phyloP scores from a whole-genome alignment of 2,329 filamentous ascomycete genomes.

The Botrytis hyacinthi region DNA sequence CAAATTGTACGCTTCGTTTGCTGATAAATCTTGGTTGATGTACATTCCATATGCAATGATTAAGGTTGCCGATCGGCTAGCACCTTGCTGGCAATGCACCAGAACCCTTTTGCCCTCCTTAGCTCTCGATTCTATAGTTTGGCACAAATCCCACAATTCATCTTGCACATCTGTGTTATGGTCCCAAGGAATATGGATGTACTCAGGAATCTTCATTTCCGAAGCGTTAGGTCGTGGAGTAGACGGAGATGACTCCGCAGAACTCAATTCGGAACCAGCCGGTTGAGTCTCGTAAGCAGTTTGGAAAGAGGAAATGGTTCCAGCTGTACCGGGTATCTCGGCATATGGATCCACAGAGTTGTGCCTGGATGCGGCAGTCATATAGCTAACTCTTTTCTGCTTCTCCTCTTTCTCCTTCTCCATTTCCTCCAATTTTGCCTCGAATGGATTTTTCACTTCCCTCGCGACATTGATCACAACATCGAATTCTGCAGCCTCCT shows the following conservation, averaged over 20 bases:
- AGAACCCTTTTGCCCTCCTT: slow-evolving; percentile 74
- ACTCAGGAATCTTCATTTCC: slow-evolving; percentile 62
- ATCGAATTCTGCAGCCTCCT: slow-evolving; percentile 75
- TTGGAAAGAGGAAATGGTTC: slow-evolving; percentile 56
- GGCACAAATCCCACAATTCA: slow-evolving; percentile 72
- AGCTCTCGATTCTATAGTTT: slow-evolving; percentile 70
- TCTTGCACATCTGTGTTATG: slow-evolving; percentile 83
- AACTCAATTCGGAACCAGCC: slow-evolving; percentile 26
- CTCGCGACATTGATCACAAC: slow-evolving; percentile 82
- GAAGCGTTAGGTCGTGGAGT: slow-evolving; percentile 52
- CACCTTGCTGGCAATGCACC: slow-evolving; percentile 82
- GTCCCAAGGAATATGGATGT: slow-evolving; percentile 85
- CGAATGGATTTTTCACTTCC: slow-evolving; percentile 76
- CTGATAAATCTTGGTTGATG: slow-evolving; percentile 70
- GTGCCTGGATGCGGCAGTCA: slow-evolving; percentile 33
- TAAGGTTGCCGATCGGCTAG: slow-evolving; percentile 78
- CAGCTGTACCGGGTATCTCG: slow-evolving; percentile 50
- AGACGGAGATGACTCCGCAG: slow-evolving; percentile 46
- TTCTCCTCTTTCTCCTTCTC: slow-evolving; percentile 34
- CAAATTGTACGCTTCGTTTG: slow-evolving; percentile 79
- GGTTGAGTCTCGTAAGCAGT: slow-evolving; percentile 60
- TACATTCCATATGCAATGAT: slow-evolving; percentile 85
- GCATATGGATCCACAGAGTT: slow-evolving; percentile 16
- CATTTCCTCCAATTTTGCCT: slow-evolving; percentile 49
- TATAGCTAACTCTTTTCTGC: slow-evolving; percentile 35